phyloP scores from a whole-genome alignment of 768 basidiomycete genomes.

The Tricholoma hemisulphureum region DNA sequence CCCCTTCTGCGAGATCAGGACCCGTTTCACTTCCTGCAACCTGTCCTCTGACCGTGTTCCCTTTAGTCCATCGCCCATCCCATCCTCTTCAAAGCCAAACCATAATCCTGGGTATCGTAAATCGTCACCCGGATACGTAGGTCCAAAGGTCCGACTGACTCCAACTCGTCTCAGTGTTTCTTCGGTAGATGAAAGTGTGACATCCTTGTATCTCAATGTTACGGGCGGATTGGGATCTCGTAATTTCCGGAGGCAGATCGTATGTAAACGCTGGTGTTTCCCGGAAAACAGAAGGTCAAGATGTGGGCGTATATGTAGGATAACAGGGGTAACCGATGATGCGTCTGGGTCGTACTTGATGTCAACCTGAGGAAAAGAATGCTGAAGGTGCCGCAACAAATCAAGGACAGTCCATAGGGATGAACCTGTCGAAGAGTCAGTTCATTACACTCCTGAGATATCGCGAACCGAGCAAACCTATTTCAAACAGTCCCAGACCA shows the following conservation, averaged over 20 bases:
- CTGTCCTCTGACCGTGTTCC: slow-evolving; percentile 57
- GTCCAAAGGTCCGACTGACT: slow-evolving; percentile 75
- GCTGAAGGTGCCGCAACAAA: slow-evolving; percentile 59
- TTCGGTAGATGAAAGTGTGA: slow-evolving; percentile 57
- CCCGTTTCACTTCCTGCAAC: slow-evolving; percentile 72
- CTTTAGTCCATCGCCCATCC: slow-evolving; percentile 53
- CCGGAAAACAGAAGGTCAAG: slow-evolving; percentile 85
- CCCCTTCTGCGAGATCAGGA: slow-evolving; percentile 71
- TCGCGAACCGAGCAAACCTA: slow-evolving; percentile 43
- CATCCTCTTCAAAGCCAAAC: slow-evolving; percentile 83
- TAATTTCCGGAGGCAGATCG: slow-evolving; percentile 69
- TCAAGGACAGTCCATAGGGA: slow-evolving; percentile 81
- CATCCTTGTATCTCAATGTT: slow-evolving; percentile 65
- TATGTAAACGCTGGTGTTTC: slow-evolving; percentile 74
- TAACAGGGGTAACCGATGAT: slow-evolving; percentile 66
- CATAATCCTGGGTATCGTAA: slow-evolving; percentile 79
- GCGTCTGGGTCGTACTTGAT: slow-evolving; percentile 79
- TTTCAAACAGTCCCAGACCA: slow-evolving; percentile 76
- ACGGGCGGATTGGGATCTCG: slow-evolving; percentile 67
- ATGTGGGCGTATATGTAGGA: slow-evolving; percentile 78
- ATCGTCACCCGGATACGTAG: slow-evolving; percentile 76
- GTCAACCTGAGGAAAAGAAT: slow-evolving; percentile 77
- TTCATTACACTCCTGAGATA: slow-evolving; percentile 1
- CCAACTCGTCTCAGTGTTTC: slow-evolving; percentile 61
- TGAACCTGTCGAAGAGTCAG: slow-evolving; percentile 45